Conservation (phyloP, 768 basidiomycete species). For the Pisolithus microcarpus region DNA sequence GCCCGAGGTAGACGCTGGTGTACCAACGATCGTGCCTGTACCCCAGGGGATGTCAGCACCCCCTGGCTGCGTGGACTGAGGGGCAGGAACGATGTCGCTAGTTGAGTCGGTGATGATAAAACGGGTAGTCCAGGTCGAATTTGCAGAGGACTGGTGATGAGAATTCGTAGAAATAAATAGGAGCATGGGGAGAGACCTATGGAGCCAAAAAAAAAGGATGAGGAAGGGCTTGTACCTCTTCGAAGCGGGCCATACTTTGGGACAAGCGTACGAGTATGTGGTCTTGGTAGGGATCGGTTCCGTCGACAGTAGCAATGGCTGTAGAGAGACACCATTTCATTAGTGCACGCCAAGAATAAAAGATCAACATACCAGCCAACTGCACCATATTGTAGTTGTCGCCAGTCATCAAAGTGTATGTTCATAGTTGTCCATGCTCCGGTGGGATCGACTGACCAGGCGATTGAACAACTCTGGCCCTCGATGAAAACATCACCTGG, state of each 20-base stretch:
- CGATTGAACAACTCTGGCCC: slow-evolving; percentile 47
- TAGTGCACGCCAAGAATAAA: background rate
- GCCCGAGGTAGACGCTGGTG: slow-evolving; percentile 26
- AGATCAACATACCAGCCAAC: slow-evolving; percentile 48
- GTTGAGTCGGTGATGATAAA: slow-evolving; percentile 59
- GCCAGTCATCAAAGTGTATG: slow-evolving; percentile 79
- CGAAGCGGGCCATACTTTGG: slow-evolving; percentile 38
- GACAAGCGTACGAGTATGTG: slow-evolving; percentile 55
- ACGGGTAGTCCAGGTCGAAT: slow-evolving; percentile 62
- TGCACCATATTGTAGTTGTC: slow-evolving; percentile 61
- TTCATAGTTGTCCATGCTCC: slow-evolving; percentile 64
- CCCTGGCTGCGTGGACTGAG: slow-evolving; percentile 47
- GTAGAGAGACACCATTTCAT: background rate
- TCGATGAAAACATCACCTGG: slow-evolving; percentile 53
- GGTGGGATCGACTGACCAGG: slow-evolving; percentile 54
- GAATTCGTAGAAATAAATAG: slow-evolving; percentile 82
- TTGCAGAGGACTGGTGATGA: slow-evolving; percentile 33
- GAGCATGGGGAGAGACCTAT: slow-evolving; percentile 55
- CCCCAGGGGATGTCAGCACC: slow-evolving; percentile 58
- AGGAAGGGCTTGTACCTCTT: background rate
- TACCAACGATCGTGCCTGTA: slow-evolving; percentile 43
- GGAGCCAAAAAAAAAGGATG: background rate
- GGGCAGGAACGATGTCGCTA: slow-evolving; percentile 41
- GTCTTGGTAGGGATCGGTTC: slow-evolving; percentile 42
- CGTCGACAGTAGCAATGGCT: slow-evolving; percentile 66